phyloP scores from a whole-genome alignment of 495 filamentous ascomycete genomes.

The Penicillium samsonianum region DNA sequence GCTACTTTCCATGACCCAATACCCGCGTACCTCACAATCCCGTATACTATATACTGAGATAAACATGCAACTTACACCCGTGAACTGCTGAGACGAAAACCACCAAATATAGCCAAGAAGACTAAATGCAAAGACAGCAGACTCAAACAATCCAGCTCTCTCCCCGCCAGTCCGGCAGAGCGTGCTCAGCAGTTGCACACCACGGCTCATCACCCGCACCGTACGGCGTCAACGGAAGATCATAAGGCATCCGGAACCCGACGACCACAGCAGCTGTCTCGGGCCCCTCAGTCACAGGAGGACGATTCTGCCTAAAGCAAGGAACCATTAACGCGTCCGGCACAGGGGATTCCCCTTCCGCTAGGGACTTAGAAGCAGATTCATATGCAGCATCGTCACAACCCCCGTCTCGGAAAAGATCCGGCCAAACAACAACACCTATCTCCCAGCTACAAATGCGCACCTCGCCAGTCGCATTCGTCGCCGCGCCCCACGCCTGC shows the following conservation, averaged over 20 bases:
- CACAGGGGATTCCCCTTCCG: neutral
- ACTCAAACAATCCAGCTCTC: constrained; percentile 44
- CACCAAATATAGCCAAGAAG: neutral
- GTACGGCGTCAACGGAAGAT: constrained; percentile 72
- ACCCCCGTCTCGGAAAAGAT: constrained; percentile 47
- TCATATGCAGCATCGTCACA: constrained; percentile 12
- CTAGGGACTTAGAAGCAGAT: neutral
- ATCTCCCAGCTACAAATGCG: constrained; percentile 81
- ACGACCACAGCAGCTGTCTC: constrained; percentile 39
- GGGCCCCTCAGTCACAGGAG: constrained; percentile 19
- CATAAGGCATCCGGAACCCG: constrained; percentile 81
- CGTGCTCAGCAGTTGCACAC: constrained; percentile 66
- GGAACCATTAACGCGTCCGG: constrained; percentile 62
- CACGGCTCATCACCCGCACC: constrained; percentile 66
- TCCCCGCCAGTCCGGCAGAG: constrained; percentile 72
- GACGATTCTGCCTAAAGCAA: constrained; percentile 63
- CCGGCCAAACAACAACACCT: constrained; percentile 84
- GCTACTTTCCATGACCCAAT: constrained; percentile 12
- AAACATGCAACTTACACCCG: neutral
- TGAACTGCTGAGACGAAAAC: neutral
- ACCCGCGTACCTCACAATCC: neutral
- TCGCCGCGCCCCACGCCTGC: constrained; percentile 81
- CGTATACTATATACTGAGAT: neutral
- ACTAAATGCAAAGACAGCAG: neutral
- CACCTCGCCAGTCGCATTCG: constrained; percentile 56